Base-by-base conservation (phyloP, 352 stramenopile species). In the Phytopythium cucurbitacearum region DNA sequence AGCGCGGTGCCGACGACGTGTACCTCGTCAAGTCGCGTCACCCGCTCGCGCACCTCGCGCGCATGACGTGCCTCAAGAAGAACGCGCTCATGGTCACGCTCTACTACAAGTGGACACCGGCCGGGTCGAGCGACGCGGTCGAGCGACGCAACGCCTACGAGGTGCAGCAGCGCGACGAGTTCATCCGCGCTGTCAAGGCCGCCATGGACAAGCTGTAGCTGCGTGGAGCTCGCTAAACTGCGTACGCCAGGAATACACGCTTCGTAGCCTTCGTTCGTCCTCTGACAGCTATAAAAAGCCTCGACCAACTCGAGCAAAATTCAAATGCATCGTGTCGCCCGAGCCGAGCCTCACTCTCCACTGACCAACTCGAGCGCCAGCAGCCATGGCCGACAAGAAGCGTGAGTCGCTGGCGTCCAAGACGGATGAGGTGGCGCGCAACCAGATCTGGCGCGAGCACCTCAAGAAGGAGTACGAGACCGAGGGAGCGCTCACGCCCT, bases 1-100 rank as follows among this genome's bases (percentile, higher is more conserved):
- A 87, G 34, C 78, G 76, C 40, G 81, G 77, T 33, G 66, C 86
- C 36, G 81, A 90, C 34, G 84, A 90, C 59, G 52, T 91, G 37
- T 91, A 86, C 57, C 48, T 71, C 8, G 79, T 94, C 47, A 91
- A 91, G 53, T 90, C 76, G 10, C 88, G 74, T 46, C 85, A 95
- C 55, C 54, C 74, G 33, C 60, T 95, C 42, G 68, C 68, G 21
- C 79, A 93, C 55, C 62, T 95, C 33, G 73, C 64, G 28, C 77
- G 85, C 54, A 95, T 95, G 82, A 95, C 85, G 44, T 93, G 79
- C 58, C 65, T 93, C 56, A 95, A 93, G 64, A 95, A 95, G 67
- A 95, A 93, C 39, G 79, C 80, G 16, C 68, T 93, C 40, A 89
- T 93, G 82, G 83, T 95, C 5, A 92, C 72, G 11, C 67, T 95